Percentiles rank a stretch among this genome's conserved stretches.
phyloP scores from a whole-genome alignment of 768 basidiomycete genomes.

The Pulveroboletus frians region DNA sequence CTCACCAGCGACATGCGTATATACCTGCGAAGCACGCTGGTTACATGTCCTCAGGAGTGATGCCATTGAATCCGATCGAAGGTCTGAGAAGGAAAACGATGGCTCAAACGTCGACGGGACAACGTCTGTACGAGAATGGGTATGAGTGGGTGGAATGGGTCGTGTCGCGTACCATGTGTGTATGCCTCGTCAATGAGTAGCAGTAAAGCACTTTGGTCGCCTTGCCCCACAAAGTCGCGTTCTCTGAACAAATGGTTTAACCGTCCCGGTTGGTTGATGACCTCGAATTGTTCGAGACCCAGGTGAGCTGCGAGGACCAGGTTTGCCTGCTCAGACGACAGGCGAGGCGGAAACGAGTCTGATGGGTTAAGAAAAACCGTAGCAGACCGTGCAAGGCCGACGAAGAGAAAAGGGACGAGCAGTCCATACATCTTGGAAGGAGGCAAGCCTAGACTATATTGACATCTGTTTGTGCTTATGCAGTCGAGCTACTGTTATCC shows the following conservation, averaged over 20 bases:
- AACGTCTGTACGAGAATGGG: conserved; percentile 39
- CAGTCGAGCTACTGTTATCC: too few species aligned
- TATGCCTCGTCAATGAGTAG: conserved; percentile 53
- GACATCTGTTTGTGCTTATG: conserved; percentile 23
- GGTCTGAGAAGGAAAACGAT: conserved; percentile 40
- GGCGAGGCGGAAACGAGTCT: conserved; percentile 32
- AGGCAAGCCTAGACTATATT: too few species aligned
- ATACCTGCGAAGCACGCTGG: conserved; percentile 53
- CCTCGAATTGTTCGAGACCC: conserved; percentile 63
- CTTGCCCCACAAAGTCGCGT: conserved; percentile 54
- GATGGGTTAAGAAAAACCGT: conserved; percentile 57
- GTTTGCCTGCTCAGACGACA: conserved; percentile 52
- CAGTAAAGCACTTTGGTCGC: conserved; percentile 45
- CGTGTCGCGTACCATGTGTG: conserved; percentile 43
- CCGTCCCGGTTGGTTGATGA: conserved; percentile 33
- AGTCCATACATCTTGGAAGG: conserved; percentile 22
- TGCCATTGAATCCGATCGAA: conserved; percentile 34
- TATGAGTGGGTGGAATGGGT: not conserved
- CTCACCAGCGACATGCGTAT: conserved; percentile 47
- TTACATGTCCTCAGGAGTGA: conserved; percentile 55
- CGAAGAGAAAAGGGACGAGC: conserved; percentile 24
- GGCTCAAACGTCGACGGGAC: conserved; percentile 48
- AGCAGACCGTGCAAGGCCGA: conserved; percentile 44
- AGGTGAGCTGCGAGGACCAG: conserved; percentile 63
- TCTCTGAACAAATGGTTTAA: conserved; percentile 27